These are phyloP conservation scores for Lachancea fermentati DNA, from an alignment of 805 yeast species.

Conservation along the genomic window DNA sequence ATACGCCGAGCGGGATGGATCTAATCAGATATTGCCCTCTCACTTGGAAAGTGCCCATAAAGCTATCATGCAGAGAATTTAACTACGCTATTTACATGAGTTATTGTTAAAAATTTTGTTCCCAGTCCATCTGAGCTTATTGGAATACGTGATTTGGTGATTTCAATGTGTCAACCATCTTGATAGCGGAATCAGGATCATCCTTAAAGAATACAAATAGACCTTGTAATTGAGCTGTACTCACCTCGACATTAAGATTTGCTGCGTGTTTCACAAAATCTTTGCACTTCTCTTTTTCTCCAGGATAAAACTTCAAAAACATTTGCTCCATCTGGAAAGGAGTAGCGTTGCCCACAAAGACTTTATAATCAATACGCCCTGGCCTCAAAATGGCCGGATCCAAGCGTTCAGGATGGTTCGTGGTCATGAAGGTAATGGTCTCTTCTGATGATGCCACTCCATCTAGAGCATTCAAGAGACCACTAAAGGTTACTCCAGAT, in stretches of 20 bases:
- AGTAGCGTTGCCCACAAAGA: conserved; percentile 81
- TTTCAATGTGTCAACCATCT: conserved; percentile 44
- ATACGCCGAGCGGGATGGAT: conserved; percentile 36
- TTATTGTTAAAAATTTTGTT: background rate
- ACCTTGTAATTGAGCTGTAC: conserved; percentile 95
- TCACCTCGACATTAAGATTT: conserved; percentile 50
- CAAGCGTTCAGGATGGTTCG: conserved; percentile 90
- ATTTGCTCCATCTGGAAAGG: conserved; percentile 70
- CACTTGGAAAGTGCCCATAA: conserved; percentile 38
- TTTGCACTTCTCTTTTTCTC: conserved; percentile 47
- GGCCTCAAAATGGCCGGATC: conserved; percentile 94
- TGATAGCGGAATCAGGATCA: conserved; percentile 69
- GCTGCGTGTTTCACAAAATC: conserved; percentile 38
- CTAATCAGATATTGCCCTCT: conserved; percentile 38
- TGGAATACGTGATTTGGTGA: conserved; percentile 33
- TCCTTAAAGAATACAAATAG: conserved; percentile 87
- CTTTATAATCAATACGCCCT: conserved; percentile 86
- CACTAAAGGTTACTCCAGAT: conserved; percentile 93
- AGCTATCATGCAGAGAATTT: conserved; percentile 5
- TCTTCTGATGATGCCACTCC: conserved; percentile 98
- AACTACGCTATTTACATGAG: conserved; percentile 1
- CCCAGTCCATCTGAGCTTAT: background rate
- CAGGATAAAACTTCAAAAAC: conserved; percentile 83
- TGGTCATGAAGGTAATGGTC: conserved; percentile 94
- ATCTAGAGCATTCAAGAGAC: conserved; percentile 86